Evolutionary conservation across 2,329 filamentous ascomycete species (phyloP).

Genomic region (Beauveria sp.): DNA sequence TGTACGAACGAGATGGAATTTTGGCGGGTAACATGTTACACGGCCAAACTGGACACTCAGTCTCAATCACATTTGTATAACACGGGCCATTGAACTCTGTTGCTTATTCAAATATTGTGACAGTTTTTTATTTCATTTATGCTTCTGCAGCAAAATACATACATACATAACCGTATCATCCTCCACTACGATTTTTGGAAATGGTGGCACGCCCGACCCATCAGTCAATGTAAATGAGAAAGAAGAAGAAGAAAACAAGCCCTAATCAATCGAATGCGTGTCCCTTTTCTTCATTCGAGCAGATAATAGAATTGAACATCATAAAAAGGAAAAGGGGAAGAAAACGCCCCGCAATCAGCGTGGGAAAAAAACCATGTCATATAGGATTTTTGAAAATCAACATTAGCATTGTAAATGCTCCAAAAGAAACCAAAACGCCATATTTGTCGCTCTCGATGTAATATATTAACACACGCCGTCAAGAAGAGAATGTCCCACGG

Average conservation of each 20-base stretch:
- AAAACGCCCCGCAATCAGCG: not conserved
- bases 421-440: slow-evolving; percentile 1
- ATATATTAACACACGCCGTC: not conserved
- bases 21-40: no score
- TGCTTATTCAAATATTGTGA: not conserved
- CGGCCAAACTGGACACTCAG: not conserved
- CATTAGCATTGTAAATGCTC: not conserved
- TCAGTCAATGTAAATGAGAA: not conserved
- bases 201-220: not conserved
- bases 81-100: no score
- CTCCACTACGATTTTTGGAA: not conserved
- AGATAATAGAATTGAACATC: not conserved
- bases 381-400: not conserved
- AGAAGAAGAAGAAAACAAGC: not conserved
- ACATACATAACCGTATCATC: not conserved
- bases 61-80: not conserved
- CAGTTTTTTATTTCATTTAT: not conserved
- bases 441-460: not conserved
- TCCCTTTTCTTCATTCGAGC: no score
- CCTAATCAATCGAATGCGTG: not conserved
- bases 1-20: not conserved
- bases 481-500: not conserved
- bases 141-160: not conserved
- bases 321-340: not conserved
- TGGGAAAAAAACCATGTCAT: not conserved